Conservation (phyloP, 2,329 filamentous ascomycete species). For the Cercospora nicotianae region DNA sequence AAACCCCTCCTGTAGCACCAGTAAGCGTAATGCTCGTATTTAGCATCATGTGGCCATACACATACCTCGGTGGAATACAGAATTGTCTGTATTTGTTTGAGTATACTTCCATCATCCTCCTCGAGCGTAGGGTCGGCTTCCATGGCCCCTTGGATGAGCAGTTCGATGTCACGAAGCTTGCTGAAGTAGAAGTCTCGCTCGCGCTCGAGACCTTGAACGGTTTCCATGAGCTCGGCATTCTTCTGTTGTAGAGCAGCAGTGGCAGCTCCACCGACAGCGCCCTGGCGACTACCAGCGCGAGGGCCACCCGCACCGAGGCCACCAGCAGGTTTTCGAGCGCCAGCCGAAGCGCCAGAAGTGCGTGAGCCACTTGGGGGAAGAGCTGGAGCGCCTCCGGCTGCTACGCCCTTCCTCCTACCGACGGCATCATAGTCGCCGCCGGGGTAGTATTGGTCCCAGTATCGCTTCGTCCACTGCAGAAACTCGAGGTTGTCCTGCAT, state of each 20-base stretch:
- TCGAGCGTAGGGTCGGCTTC: conserved; percentile 91
- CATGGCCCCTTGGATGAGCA: conserved; percentile 88
- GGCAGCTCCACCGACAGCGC: conserved; percentile 51
- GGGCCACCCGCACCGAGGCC: conserved; percentile 54
- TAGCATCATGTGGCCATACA: conserved; percentile 14
- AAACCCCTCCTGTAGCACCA: conserved; percentile 55
- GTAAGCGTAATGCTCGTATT: conserved; percentile 10
- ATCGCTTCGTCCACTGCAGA: conserved; percentile 92
- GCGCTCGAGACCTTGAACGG: conserved; percentile 88
- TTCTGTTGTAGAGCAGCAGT: conserved; percentile 77
- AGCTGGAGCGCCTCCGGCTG: conserved; percentile 53
- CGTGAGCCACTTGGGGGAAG: conserved; percentile 23
- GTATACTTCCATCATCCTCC: conserved; percentile 85
- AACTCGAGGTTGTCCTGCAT: conserved; percentile 99
- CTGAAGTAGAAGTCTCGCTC: conserved; percentile 99
- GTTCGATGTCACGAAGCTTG: conserved; percentile 95
- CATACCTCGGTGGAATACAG: conserved; percentile 88
- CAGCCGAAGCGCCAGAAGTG: conserved; percentile 54
- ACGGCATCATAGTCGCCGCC: conserved; percentile 96
- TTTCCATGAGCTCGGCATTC: conserved; percentile 88
- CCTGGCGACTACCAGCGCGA: conserved; percentile 48
- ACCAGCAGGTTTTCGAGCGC: conserved; percentile 44
- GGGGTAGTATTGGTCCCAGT: conserved; percentile 98
- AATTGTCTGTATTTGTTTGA: conserved; percentile 96
- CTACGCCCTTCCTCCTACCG: conserved; percentile 71